Evolutionary conservation across 2,329 filamentous ascomycete genomes (phyloP), one percentile per base, ranked within the genome.

Genomic region (Chalara sp.): DNA sequence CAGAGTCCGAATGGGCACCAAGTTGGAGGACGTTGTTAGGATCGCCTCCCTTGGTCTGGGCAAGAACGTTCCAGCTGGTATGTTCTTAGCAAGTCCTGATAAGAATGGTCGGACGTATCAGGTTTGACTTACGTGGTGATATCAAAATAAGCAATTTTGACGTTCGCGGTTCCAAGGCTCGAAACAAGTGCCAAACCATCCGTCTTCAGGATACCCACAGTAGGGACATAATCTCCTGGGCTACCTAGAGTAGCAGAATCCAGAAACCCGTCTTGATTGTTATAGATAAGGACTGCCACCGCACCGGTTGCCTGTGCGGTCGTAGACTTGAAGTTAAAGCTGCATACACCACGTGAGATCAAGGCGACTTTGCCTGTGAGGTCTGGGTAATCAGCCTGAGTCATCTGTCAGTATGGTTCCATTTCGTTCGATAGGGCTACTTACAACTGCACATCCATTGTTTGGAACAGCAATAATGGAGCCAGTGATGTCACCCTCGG

Each of bases 311-410:
- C 74, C 41, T 83, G 84, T 5, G 88, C 87, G 11, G 79, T 70
- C 48, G 75, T 76, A 1, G 84, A 84, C 71, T 93, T 93, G 53
- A 75, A 68, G 8, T 83, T 86, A 58, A 92, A 93, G 6, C 80
- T 58, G 63, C 88, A 93, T 1, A 69, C 73, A 48, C 88, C 88
- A 50, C 88, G 82, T 32, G 75, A 72, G 56, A 93, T 76, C 37
- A 93, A 73, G 7, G 84, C 87, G 53, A 93, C 82, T 54, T 79
- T 81, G 48, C 81, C 84, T n/a, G 70, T 68, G 12, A 52, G 49
- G 2, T 72, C 61, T 4, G 85, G 79, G 63, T 80, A 90, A 66
- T 90, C 84, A 6, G 72, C 39, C 56, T 58, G 10, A 30, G 21
- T 43, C 6, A 31, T 10, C 35, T 11, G 1, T 33, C 5, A 35